Base-by-base conservation (phyloP, 768 basidiomycete species). In the Sarcodon aspratus region DNA sequence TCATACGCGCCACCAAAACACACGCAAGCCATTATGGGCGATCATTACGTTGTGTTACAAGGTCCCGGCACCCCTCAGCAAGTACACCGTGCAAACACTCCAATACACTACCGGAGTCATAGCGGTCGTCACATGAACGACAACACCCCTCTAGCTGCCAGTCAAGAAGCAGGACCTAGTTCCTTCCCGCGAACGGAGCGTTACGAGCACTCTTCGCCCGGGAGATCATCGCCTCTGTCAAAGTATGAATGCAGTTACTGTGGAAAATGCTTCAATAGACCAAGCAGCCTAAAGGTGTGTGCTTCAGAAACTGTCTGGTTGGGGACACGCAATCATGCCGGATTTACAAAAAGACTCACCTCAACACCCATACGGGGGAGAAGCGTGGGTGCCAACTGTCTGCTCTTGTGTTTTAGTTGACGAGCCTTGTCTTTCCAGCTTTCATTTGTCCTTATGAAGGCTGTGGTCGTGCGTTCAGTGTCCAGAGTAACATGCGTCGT, bases 401-500 rank as follows among this genome's bases (percentile, higher is more conserved):
- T 45, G 27, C 21, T 52, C n/a, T 31, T 7, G 40, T 49, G 31
- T 33, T 38, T 31, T 34, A 17, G 13, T 45, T 47, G 48, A 48
- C 50, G 33, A 50, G 50, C 49, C 50, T 45, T 44, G 47, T 44
- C 44, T 50, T 43, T 52, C 50, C 61, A 89, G 87, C 87, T 8
- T 88, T 84, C 64, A 67, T 73, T 40, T 90, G 87, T 61, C 80
- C 86, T 13, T 75, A 79, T 47, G 76, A 81, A 54, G 76, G 76
- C 50, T 90, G 87, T 65, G 82, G 82, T 7, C 81, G 86, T 40
- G 79, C 81, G 60, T 90, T 90, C 65, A 87, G 85, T 59, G 87
- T 89, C 45, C 78, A 88, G 59, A 88, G 85, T 64, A 90, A 90
- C 68, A 90, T 90, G 87, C 82, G 87, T 53, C 73, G 87, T 50